phyloP scores from a whole-genome alignment of 441 rosid species.

The Bocquillonia castaneifolia region DNA sequence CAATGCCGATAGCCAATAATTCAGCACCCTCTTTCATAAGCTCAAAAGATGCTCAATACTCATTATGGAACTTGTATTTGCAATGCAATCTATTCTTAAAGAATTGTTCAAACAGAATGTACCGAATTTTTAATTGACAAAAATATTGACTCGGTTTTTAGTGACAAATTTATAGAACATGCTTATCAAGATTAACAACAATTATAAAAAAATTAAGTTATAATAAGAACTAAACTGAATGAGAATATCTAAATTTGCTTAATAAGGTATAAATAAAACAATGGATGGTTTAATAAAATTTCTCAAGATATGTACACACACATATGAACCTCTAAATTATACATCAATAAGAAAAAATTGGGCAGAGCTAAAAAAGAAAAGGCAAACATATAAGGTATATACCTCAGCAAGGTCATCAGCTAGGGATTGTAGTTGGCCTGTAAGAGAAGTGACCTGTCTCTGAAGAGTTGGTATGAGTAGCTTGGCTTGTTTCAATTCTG shows the following conservation, averaged over 20 bases:
- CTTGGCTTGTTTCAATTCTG: constrained; percentile 78
- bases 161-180: neutral
- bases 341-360: neutral
- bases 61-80: neutral
- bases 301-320: too few species aligned
- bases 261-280: too few species aligned
- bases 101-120: too few species aligned
- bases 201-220: neutral
- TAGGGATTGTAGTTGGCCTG: constrained; percentile 74
- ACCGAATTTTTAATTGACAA: too few species aligned
- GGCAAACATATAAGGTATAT: neutral
- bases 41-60: neutral
- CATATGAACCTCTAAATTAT: neutral
- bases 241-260: too few species aligned
- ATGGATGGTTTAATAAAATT: too few species aligned
- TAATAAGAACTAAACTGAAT: neutral
- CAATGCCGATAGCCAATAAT: neutral
- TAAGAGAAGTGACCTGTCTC: constrained; percentile 81
- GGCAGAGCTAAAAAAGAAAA: neutral
- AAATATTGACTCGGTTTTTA: neutral
- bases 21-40: neutral
- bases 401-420: constrained; percentile 94
- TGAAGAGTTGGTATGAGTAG: constrained; percentile 75
- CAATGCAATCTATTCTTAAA: neutral
- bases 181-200: neutral